Evolutionary conservation across 192 early-diverging fungal genomes (phyloP), one percentile per base, ranked within the genome.

Genomic region (Coemansia erecta): DNA sequence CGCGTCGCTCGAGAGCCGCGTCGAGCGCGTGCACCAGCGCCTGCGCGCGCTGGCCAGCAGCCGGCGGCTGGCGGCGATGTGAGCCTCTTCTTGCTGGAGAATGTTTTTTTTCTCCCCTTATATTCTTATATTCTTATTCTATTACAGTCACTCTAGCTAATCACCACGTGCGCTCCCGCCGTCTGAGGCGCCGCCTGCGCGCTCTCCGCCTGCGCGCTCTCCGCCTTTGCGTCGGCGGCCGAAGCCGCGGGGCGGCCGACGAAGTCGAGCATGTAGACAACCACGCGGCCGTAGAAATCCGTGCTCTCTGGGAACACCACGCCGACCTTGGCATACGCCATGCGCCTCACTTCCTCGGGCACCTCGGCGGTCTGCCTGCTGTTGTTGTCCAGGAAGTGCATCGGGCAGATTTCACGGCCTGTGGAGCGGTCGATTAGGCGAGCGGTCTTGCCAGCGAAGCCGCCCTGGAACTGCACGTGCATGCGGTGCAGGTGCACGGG

Each of bases 261-360:
- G 48, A 92, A 65, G 50, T 89, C 85, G 35, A 94, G 68, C 43
- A 82, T 68, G 73, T 94, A 94, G 10, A 94, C 67, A 26, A 87
- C 84, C 31, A 93, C 85, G 42, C 93, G 77, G 19, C 93, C 93
- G 72, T 88, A 93, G 77, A 94, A 93, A 63, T 94, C 92, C 1
- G 91, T 88, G 69, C 89, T 88, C 22, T 72, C 71, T 44, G 79
- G 80, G 69, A 92, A 91, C 7, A 94, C 61, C 14, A 94, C 77
- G 58, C 87, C 87, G 35, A 90, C 52, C 46, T 68, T 55, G 19
- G 66, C 56, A 12, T 81, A 62, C 19, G 61, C 40, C 45, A 65
- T 21, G 1, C 26, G 1, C 52, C 45, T 51, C 49, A 69, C 61
- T 11, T 35, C 14, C 15, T 63, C 58, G 0, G 84, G 77, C 40